phyloP scores from a whole-genome alignment of 768 basidiomycete species.

The Tricholoma sp. region DNA sequence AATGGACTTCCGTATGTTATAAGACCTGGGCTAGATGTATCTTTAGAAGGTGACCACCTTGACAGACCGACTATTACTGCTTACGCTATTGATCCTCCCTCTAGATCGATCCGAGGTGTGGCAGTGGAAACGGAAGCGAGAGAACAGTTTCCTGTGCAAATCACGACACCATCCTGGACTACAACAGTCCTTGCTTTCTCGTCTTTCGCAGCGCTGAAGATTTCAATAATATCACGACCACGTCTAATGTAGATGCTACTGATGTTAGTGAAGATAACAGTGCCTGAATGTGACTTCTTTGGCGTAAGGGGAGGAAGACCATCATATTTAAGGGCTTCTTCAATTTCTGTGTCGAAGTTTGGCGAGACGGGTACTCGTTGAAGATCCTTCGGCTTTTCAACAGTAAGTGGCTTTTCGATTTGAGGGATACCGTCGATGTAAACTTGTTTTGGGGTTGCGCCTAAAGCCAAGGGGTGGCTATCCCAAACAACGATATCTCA shows the following conservation, averaged over 20 bases:
- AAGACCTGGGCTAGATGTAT: conserved; percentile 41
- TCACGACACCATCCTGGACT: conserved; percentile 40
- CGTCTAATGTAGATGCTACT: conserved; percentile 36
- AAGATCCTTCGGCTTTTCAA: conserved; percentile 44
- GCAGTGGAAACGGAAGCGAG: conserved; percentile 2
- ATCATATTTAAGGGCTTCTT: conserved; percentile 54
- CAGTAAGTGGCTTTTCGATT: conserved; percentile 39
- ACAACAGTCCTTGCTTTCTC: conserved; percentile 30
- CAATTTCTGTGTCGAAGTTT: conserved; percentile 64
- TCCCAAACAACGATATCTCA: conserved; percentile 82
- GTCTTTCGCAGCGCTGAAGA: conserved; percentile 18
- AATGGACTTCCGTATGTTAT: conserved; percentile 67
- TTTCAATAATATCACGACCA: conserved; percentile 23
- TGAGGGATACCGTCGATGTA: conserved; percentile 89
- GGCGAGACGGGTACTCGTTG: conserved; percentile 52
- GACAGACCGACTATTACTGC: not conserved
- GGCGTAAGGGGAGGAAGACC: conserved; percentile 69
- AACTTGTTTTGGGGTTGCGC: conserved; percentile 80
- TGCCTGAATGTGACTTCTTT: conserved; percentile 21
- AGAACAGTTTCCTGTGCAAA: conserved; percentile 38
- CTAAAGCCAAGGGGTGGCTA: conserved; percentile 76
- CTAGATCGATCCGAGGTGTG: conserved; percentile 48
- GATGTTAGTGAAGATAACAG: conserved; percentile 62
- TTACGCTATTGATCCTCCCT: conserved; percentile 56
- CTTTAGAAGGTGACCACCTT: not conserved